Evolutionary conservation across 169 alveolate species (phyloP).

Genomic region (Besnoitia besnoiti): DNA sequence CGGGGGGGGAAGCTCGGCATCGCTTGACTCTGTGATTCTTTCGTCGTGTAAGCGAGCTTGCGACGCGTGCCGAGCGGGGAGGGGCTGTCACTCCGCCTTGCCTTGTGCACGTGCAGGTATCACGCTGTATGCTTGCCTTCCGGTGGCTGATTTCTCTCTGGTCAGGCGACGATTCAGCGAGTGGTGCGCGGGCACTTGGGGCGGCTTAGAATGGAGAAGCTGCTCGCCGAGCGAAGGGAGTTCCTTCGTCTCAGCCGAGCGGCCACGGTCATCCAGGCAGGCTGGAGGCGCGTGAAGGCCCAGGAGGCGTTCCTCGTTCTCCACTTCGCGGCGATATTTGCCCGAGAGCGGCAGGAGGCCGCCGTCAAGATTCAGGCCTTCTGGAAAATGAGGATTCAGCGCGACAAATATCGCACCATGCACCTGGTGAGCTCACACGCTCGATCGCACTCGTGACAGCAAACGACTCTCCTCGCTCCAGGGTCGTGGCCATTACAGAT

Average conservation of each 20-base stretch:
- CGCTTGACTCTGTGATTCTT: too few species aligned
- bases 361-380: constrained; percentile 19
- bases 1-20: too few species aligned
- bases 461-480: too few species aligned
- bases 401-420: not conserved
- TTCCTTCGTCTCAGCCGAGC: constrained; percentile 13
- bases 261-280: constrained; percentile 5
- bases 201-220: not conserved
- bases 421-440: constrained; percentile 29
- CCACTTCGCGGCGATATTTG: not conserved
- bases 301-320: not conserved
- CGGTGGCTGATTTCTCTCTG: not conserved
- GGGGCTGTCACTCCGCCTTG: too few species aligned
- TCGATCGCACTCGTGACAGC: too few species aligned
- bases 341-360: not conserved
- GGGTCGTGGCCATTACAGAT: too few species aligned
- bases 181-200: constrained; percentile 34
- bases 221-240: constrained; percentile 3
- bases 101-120: too few species aligned
- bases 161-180: constrained; percentile 54
- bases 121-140: too few species aligned
- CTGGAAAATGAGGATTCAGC: constrained; percentile 18
- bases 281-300: constrained; percentile 49
- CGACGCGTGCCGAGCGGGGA: too few species aligned
- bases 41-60: too few species aligned